Evolutionary conservation across 106 monocot genomes (phyloP), one percentile per base, ranked within the genome.

Genomic region (Acorus gramineus): DNA sequence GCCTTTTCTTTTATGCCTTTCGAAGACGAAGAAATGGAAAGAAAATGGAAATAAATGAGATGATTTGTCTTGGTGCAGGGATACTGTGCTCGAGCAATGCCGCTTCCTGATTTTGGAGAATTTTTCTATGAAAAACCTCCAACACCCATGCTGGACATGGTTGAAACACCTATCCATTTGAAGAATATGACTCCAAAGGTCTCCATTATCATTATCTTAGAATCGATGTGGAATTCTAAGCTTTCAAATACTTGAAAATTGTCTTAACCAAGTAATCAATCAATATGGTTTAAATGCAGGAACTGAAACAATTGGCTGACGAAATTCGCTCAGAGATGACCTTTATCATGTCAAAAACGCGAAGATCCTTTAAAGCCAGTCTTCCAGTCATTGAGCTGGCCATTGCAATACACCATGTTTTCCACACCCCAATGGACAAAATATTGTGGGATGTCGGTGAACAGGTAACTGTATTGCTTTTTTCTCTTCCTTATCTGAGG

Each of bases 391-490:
- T 90, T 63, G 85, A 90, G 64, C 78, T 90, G 11, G 73, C 85
- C 45, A 57, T 90, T 53, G 90, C 90, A 47, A 60, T 90, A 51
- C 85, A 90, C 80, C 53, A 76, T 75, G 85, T 86, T 55, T 85
- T 90, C 55, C 50, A 90, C 78, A 71, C 85, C 49, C 85, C 90
- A 54, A 52, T 78, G 69, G 90, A 90, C 55, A 82, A 80, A 64
- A 85, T 90, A 63, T 57, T 90, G 55, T 90, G 90, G 90, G 90
- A 90, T 83, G 77, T 70, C 75, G 85, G 82, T 50, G 69, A 80
- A 8, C 82, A 82, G 62, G 89, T 85, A 50, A 10, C 46, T 50
- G 7, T 44, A n/a, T 11, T 8, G 53, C 6, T 61, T 66, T 43
- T 75, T 4, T 63, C 49, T 11, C 46, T 44, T 8, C 48, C 45